These are phyloP conservation scores for Psophocarpus tetragonolobus DNA, from an alignment of 306 rosid genomes.

Conservation along the genomic window DNA sequence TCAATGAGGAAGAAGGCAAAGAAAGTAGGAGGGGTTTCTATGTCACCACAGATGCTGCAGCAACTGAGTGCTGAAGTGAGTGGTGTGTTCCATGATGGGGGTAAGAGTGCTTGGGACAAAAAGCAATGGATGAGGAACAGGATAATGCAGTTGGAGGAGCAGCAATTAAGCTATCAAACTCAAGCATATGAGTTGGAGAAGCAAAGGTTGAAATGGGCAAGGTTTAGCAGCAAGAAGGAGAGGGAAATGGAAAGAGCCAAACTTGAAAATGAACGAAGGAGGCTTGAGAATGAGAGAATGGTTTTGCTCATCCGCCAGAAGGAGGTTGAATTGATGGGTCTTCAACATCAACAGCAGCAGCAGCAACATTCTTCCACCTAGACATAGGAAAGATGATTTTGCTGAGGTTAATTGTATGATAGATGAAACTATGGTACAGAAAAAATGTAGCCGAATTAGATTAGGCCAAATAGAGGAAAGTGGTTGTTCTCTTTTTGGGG, in stretches of 20 bases:
- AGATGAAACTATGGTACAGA: neutral
- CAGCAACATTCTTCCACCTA: conserved; percentile 57
- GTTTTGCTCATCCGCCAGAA: conserved; percentile 59
- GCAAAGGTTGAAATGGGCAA: conserved; percentile 79
- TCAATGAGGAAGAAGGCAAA: conserved; percentile 44
- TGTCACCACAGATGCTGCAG: conserved; percentile 42
- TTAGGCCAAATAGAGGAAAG: neutral
- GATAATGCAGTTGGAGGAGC: conserved; percentile 68
- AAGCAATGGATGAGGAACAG: conserved; percentile 70
- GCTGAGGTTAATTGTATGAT: conserved; percentile 25
- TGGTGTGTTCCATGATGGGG: conserved; percentile 62
- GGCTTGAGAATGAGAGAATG: conserved; percentile 79
- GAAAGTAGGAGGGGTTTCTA: conserved; percentile 25
- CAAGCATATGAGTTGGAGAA: conserved; percentile 76
- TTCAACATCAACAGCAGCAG: conserved; percentile 47
- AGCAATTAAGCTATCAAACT: conserved; percentile 47
- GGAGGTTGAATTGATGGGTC: conserved; percentile 56
- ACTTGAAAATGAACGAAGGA: conserved; percentile 62
- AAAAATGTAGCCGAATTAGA: neutral
- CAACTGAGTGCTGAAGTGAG: conserved; percentile 53
- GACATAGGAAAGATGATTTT: conserved; percentile 32
- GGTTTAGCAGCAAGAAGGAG: conserved; percentile 81
- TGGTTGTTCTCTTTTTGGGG: neutral
- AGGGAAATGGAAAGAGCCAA: conserved; percentile 88
- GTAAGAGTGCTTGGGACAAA: conserved; percentile 69